phyloP scores from a whole-genome alignment of 2,329 filamentous ascomycete genomes.

The Metarhizium anisopliae region DNA sequence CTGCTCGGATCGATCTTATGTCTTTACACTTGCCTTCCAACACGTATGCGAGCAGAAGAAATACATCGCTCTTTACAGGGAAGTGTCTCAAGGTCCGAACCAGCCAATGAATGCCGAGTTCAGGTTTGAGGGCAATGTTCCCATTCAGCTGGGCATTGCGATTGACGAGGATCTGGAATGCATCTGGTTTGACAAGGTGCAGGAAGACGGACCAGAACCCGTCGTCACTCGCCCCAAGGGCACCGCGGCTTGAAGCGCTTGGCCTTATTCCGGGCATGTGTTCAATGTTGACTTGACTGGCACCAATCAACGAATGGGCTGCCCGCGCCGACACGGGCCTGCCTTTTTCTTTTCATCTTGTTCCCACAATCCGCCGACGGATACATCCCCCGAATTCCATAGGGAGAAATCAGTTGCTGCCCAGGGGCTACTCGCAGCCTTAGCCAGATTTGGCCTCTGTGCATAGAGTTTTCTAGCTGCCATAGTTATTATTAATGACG shows the following conservation, averaged over 20 bases:
- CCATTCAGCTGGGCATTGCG: constrained; percentile 10
- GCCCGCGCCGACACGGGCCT: too few species aligned
- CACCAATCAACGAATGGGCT: too few species aligned
- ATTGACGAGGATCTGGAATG: constrained; percentile 11
- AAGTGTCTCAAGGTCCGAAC: constrained; percentile 6
- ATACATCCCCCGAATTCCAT: too few species aligned
- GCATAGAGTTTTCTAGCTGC: too few species aligned
- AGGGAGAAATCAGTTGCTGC: too few species aligned
- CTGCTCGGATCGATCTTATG: constrained; percentile 18
- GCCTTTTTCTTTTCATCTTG: too few species aligned
- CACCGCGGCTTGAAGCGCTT: neutral
- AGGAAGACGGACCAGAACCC: neutral
- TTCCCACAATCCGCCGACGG: too few species aligned
- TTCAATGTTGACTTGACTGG: too few species aligned
- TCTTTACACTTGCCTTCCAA: constrained; percentile 14
- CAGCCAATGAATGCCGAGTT: constrained; percentile 10
- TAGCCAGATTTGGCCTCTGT: too few species aligned
- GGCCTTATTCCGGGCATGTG: neutral
- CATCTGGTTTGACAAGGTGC: constrained; percentile 14
- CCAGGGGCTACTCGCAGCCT: too few species aligned
- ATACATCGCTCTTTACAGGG: constrained; percentile 11
- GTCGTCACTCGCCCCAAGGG: neutral
- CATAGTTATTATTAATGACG: too few species aligned
- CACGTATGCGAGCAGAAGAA: constrained; percentile 11
- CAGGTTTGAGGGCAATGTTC: constrained; percentile 7